Evolutionary conservation across 345 rosid genomes (phyloP), one percentile per base, ranked within the genome.

Genomic region (Cardamine resedifolia): DNA sequence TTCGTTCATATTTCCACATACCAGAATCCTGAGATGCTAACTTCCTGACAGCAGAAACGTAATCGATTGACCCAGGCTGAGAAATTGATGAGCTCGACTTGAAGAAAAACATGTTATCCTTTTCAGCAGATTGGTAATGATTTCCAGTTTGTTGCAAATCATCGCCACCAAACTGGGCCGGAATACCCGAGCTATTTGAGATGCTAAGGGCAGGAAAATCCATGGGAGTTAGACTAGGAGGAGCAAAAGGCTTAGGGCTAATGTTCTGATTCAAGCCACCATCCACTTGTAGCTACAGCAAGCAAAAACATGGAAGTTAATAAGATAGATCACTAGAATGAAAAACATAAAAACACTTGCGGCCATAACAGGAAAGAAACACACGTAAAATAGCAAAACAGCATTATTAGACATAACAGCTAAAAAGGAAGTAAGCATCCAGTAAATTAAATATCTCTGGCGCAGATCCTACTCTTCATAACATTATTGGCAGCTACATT

Each of bases 21-120:
- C 87, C 86, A 69, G 96, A 82, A 80, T 92, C 99, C 66, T 82
- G 94, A 24, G 92, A 76, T 66, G 96, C 86, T 82, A 87, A 67
- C 81, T 96, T 96, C 85, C 87, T 85, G 80, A 90, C 99, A 59
- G 96, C 97, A 65, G 99, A 86, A 53, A 94, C 97, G 74, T 88
- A 96, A 84, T 96, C 96, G 50, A 71, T 51, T 5, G 96, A 77
- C 58, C 88, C 89, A 72, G 87, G 80, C 55, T 86, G 79, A 63
- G 86, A 80, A 64, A 75, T 63, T 6, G 91, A 80, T 24, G 92
- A 59, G 71, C 83, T 81, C 3, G 90, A 66, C 79, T 92, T 88
- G 81, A 92, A 90, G 81, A 87, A 71, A 63, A 90, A 88, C 78
- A 84, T 21, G 79, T 81, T 88, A 15, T 90, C 93, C 79, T 91